Conservation (phyloP, 345 rosid genomes). For the Fremontodendron californicum region DNA sequence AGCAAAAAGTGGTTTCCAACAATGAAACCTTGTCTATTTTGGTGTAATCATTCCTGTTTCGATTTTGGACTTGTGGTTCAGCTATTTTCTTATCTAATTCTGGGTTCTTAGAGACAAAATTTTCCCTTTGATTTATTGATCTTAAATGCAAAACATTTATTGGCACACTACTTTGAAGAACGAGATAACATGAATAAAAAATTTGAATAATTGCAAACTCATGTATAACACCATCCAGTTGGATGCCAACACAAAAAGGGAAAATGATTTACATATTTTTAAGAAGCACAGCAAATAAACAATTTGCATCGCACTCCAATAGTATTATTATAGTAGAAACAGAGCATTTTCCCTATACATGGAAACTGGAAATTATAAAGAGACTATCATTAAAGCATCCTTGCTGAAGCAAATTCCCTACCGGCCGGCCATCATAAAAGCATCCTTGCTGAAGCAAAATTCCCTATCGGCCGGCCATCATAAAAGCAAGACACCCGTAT, state of each 20-base stretch:
- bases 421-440: too few relatives aligned
- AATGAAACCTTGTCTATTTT: slow-evolving; percentile 5
- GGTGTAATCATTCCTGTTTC: not conserved
- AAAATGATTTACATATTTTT: not conserved
- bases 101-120: not conserved
- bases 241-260: not conserved
- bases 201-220: too few relatives aligned
- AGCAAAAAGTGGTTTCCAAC: not conserved
- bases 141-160: too few relatives aligned
- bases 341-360: not conserved
- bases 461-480: too few relatives aligned
- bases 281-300: not conserved
- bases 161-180: too few relatives aligned
- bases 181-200: too few relatives aligned
- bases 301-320: not conserved
- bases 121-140: too few relatives aligned
- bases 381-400: not conserved
- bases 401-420: too few relatives aligned
- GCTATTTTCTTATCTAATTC: not conserved
- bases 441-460: too few relatives aligned
- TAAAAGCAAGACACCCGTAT: too few relatives aligned
- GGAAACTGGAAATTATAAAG: not conserved
- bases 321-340: not conserved
- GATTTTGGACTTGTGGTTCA: not conserved
- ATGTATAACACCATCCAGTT: not conserved